A percentile compares a stretch with the other conserved stretches of the same genome.
phyloP scores from a whole-genome alignment of 2,329 filamentous ascomycete species.

The Westerdykella aurantiaca region DNA sequence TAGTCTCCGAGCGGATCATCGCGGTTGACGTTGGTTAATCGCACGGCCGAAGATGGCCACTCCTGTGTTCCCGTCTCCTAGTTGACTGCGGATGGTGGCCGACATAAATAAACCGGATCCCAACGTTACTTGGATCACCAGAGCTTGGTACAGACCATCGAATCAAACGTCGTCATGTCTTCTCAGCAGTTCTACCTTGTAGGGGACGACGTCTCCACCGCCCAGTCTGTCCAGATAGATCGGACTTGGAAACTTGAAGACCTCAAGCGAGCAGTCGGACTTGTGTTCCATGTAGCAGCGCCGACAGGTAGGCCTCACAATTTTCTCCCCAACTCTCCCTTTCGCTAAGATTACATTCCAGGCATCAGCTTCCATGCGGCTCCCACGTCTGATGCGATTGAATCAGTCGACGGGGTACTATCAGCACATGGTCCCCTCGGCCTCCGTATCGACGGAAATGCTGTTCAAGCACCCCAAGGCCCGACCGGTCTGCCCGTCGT shows the following conservation, averaged over 20 bases:
- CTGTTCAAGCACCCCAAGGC: constrained; percentile 39
- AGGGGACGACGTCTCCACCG: constrained; percentile 11
- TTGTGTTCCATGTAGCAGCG: constrained; percentile 15
- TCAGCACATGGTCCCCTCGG: constrained; percentile 14
- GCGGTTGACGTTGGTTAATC: too few species aligned
- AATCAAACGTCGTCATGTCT: constrained; percentile 3
- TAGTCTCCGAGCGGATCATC: too few species aligned
- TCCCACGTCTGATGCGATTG: constrained; percentile 3
- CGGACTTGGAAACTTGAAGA: constrained; percentile 10
- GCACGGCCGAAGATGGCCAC: too few species aligned
- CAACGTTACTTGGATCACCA: too few species aligned
- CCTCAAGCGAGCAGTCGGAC: constrained; percentile 11
- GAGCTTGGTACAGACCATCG: too few species aligned
- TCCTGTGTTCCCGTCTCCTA: too few species aligned
- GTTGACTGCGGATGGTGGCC: too few species aligned
- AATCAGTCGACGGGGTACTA: constrained; percentile 14
- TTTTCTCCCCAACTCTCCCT: too few species aligned
- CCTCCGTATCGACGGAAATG: constrained; percentile 47
- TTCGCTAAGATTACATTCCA: not conserved
- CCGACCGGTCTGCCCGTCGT: constrained; percentile 36
- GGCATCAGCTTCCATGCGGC: not conserved
- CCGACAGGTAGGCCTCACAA: constrained; percentile 9
- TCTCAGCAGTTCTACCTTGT: constrained; percentile 15
- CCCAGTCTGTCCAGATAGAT: constrained; percentile 14
- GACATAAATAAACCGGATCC: too few species aligned